phyloP scores from a whole-genome alignment of 345 rosid species.

The Syzygium oleosum region DNA sequence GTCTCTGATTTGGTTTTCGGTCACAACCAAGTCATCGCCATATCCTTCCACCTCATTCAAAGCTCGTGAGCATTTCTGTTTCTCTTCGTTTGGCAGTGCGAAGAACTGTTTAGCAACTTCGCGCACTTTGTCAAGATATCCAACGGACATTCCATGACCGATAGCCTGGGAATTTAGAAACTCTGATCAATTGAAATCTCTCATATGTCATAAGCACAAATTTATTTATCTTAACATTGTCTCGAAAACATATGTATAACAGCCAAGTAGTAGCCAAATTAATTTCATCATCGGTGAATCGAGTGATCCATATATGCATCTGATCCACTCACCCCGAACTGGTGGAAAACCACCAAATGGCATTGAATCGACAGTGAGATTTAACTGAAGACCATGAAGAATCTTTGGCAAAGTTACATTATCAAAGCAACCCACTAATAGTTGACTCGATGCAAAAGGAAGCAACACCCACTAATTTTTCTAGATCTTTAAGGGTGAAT shows the following conservation, averaged over 20 bases:
- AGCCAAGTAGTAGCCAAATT: not conserved
- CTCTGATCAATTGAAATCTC: not conserved
- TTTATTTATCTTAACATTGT: not conserved
- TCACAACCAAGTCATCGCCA: constrained; percentile 32
- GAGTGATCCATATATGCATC: not conserved
- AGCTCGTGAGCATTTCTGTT: constrained; percentile 22
- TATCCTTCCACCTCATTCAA: constrained; percentile 33
- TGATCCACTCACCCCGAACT: not conserved
- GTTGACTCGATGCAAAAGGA: not conserved
- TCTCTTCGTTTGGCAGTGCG: constrained; percentile 29
- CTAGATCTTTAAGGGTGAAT: not conserved
- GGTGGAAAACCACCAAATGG: not conserved
- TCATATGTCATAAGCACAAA: not conserved
- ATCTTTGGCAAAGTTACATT: not conserved
- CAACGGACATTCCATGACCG: constrained; percentile 34
- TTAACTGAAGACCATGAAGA: not conserved
- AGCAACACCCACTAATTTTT: not conserved
- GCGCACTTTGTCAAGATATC: constrained; percentile 32
- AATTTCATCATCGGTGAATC: not conserved
- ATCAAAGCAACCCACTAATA: not conserved
- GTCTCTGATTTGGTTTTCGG: constrained; percentile 35
- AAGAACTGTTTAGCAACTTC: constrained; percentile 27
- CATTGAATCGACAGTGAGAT: not conserved
- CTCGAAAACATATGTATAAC: not conserved
- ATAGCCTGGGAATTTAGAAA: constrained; percentile 13